Evolutionary conservation across 164 flowering plant genomes (phyloP).

Genomic region (Litsea cubeba): DNA sequence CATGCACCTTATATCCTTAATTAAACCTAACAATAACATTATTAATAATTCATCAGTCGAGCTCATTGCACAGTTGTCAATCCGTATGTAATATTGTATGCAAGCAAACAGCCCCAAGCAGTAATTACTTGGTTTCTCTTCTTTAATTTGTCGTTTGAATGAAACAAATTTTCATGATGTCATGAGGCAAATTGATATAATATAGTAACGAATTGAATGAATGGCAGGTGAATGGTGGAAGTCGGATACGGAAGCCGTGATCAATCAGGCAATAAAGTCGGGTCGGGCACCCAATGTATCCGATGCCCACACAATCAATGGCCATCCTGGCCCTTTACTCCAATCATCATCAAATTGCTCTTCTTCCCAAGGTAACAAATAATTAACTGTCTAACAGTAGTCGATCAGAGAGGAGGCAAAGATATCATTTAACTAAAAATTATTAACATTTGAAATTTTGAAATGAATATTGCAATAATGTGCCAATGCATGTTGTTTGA

Average conservation of each 20-base stretch:
- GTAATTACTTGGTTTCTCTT: no score
- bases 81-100: neutral
- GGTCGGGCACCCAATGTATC: conserved; percentile 80
- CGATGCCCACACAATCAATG: conserved; percentile 82
- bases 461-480: neutral
- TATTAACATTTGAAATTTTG: neutral
- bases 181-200: neutral
- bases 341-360: conserved; percentile 28
- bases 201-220: no score
- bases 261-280: conserved; percentile 54
- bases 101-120: neutral
- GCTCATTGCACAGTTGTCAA: neutral
- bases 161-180: no score
- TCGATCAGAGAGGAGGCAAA: neutral
- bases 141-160: neutral
- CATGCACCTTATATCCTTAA: no score
- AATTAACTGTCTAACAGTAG: neutral
- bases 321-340: conserved; percentile 49
- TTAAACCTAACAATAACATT: neutral
- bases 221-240: conserved; percentile 84
- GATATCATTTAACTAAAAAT: neutral
- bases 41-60: neutral
- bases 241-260: conserved; percentile 66
- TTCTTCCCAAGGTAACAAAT: conserved; percentile 7
- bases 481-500: neutral